Percentiles rank a stretch among this genome's conserved stretches.
phyloP scores from a whole-genome alignment of 441 rosid species.

The Geranium incanum region DNA sequence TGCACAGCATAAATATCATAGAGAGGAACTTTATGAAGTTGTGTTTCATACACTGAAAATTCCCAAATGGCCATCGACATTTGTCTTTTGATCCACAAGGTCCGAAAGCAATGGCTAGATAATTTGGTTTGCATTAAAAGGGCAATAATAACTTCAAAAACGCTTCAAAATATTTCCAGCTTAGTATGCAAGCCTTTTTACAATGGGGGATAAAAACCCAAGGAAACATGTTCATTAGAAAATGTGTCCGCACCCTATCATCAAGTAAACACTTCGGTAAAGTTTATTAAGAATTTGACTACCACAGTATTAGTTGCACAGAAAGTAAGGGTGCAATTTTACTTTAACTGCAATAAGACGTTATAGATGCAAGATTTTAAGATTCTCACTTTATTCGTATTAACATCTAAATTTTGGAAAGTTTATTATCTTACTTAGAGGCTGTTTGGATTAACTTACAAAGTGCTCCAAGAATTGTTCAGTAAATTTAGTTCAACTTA shows the following conservation, averaged over 20 bases:
- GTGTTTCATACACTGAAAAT: neutral
- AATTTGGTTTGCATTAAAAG: constrained; percentile 3
- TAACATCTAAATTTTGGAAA: neutral
- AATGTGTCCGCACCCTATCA: neutral
- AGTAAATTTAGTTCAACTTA: neutral
- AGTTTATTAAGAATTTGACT: neutral
- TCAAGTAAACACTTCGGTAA: neutral
- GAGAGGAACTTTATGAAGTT: neutral
- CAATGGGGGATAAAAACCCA: neutral
- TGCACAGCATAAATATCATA: neutral
- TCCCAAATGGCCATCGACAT: neutral
- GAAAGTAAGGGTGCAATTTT: neutral
- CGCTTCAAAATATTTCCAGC: neutral
- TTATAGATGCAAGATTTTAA: neutral
- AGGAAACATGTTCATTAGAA: neutral
- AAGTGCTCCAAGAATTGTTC: neutral
- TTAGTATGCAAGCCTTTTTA: neutral
- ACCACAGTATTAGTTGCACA: neutral
- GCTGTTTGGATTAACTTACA: neutral
- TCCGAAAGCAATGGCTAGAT: neutral
- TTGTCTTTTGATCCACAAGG: neutral
- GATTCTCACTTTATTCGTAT: neutral
- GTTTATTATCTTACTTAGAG: neutral
- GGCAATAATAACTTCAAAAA: neutral
- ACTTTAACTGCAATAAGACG: neutral